Evolutionary conservation across 805 yeast genomes (phyloP).

Genomic region (Hemisphaericaspora nanyangensis): DNA sequence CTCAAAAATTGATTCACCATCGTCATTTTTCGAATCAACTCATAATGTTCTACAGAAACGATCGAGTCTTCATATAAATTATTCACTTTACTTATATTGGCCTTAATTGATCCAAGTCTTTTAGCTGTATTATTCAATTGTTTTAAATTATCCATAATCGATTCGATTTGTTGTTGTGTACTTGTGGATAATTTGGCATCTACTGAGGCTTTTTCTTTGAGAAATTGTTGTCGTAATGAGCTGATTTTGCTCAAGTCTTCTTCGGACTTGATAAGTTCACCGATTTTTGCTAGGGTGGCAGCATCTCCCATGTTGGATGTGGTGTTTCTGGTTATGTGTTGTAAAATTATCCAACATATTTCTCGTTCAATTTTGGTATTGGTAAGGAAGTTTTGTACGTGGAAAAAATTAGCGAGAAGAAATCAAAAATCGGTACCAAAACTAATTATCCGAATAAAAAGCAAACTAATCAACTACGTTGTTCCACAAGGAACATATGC

Average conservation of each 20-base stretch:
- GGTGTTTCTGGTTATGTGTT: neutral
- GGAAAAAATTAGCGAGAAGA: neutral
- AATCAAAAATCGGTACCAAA: neutral
- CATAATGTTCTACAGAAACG: slow-evolving; percentile 61
- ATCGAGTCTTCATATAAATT: slow-evolving; percentile 54
- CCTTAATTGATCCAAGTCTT: slow-evolving; percentile 34
- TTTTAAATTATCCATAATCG: slow-evolving; percentile 50
- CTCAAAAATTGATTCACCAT: slow-evolving; percentile 67
- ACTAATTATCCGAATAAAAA: too few relatives aligned
- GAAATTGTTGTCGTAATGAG: slow-evolving; percentile 50
- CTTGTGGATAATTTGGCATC: slow-evolving; percentile 73
- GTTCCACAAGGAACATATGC: too few relatives aligned
- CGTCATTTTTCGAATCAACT: slow-evolving; percentile 63
- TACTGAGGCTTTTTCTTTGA: slow-evolving; percentile 67
- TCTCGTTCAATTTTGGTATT: too few relatives aligned
- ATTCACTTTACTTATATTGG: slow-evolving; percentile 40
- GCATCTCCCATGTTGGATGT: neutral
- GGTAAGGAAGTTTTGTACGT: too few relatives aligned
- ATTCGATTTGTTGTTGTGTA: slow-evolving; percentile 59
- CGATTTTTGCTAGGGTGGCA: slow-evolving; percentile 26
- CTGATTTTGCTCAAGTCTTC: slow-evolving; percentile 56
- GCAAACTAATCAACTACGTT: too few relatives aligned
- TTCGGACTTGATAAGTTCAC: slow-evolving; percentile 37
- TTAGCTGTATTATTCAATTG: slow-evolving; percentile 44
- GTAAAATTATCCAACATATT: neutral